Percentiles rank a stretch among this genome's conserved stretches.
Conservation (phyloP, 495 filamentous ascomycete species). For the Aspergillus carlsbadensis region DNA sequence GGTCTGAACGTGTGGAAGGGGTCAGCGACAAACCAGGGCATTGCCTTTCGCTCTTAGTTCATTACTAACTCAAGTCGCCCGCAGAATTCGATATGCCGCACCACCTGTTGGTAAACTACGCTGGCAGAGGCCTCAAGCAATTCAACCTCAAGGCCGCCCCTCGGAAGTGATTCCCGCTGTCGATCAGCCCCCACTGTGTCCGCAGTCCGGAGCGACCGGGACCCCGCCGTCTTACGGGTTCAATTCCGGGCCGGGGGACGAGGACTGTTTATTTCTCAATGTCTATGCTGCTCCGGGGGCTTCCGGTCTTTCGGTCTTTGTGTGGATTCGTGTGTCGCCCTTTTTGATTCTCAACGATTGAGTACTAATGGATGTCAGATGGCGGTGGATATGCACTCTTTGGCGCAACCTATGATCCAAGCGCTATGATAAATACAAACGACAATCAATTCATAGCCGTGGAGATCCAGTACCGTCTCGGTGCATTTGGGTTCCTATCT, state of each 20-base stretch:
- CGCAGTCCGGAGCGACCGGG: conserved; percentile 19
- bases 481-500: conserved; percentile 65
- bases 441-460: conserved; percentile 61
- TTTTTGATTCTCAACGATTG: background rate
- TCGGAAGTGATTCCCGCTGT: background rate
- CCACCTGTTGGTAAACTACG: conserved; percentile 35
- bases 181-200: conserved; percentile 15
- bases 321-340: conserved; percentile 52
- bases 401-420: conserved; percentile 9
- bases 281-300: conserved; percentile 62
- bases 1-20: conserved; percentile 27
- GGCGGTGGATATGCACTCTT: conserved; percentile 60
- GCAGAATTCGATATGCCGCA: conserved; percentile 38
- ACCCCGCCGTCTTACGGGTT: conserved; percentile 9
- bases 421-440: conserved; percentile 28
- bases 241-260: conserved; percentile 24
- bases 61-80: background rate
- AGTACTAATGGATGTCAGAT: conserved; percentile 19
- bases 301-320: conserved; percentile 54
- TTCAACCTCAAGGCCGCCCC: conserved; percentile 18
- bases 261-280: conserved; percentile 71
- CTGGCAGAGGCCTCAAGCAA: conserved; percentile 32
- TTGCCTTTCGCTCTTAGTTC: no score
- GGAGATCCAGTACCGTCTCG: conserved; percentile 71
- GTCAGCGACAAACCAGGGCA: conserved; percentile 10